Base-by-base conservation (phyloP, 306 rosid genomes). In the Macrotyloma uniflorum region DNA sequence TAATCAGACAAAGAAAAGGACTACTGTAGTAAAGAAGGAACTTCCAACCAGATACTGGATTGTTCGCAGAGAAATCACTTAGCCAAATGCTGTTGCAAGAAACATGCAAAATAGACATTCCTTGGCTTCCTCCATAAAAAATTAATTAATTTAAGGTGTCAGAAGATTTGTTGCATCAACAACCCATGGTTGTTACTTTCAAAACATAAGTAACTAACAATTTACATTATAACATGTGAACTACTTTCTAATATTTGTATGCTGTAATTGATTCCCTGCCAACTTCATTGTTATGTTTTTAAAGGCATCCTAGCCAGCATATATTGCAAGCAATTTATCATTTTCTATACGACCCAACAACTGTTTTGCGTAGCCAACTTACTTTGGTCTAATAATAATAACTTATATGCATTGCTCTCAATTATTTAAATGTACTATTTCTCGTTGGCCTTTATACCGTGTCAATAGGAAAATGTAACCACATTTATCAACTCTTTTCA, bases 281-380 rank as follows among this genome's bases (percentile, higher is more conserved):
- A 81, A 90, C 90, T 43, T 64, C 19, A 51, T 42, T 20, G 61
- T 43, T 61, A 51, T 35, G 23, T 58, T 70, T 58, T 70, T 77
- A 47, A 54, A 69, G 57, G 63, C 74, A 58, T 51, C 54, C 64
- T 33, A 51, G 53, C 72, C 83, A 81, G 59, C 74, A 62, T 45
- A 67, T 64, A 65, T 42, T 35, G 40, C 24, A 38, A 57, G 40
- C 42, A 9, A 70, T 15, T 71, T 63, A 74, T 71, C 78, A 82
- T 79, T 51, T 71, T 82, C 85, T 42, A 72, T 67, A 77, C 75
- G 49, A 77, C 74, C 79, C 76, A 86, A 83, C 87, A 32, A 83
- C 85, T 77, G 15, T 9, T 68, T 80, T 77, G 66, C 80, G 74
- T 75, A 9, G 62, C 65, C 65, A 11, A 75, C 66, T 85, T 23